These are phyloP conservation scores for Lachancea nothofagi DNA, from an alignment of 805 yeast species.

Conservation along the genomic window DNA sequence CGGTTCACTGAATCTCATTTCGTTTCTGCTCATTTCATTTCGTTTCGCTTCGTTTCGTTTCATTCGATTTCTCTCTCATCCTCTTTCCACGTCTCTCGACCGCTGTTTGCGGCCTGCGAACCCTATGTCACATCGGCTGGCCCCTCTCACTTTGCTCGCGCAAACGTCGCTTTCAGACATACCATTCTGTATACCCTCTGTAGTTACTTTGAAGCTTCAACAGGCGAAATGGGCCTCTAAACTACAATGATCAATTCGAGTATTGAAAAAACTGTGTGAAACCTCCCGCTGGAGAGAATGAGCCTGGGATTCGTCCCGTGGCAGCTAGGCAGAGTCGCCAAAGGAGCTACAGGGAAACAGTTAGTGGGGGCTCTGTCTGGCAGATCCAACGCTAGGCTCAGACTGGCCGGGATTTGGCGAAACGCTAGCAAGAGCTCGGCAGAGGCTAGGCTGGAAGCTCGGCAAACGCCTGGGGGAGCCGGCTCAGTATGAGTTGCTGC, in stretches of 20 bases:
- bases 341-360: too few relatives aligned
- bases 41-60: too few relatives aligned
- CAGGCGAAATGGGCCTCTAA: too few relatives aligned
- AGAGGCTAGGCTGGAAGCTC: constrained; percentile 1
- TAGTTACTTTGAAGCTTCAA: constrained; percentile 15
- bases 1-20: too few relatives aligned
- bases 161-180: constrained; percentile 14
- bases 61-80: too few relatives aligned
- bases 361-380: too few relatives aligned
- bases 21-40: too few relatives aligned
- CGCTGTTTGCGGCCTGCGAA: too few relatives aligned
- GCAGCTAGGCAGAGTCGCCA: background rate
- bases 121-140: background rate
- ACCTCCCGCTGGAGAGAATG: too few relatives aligned
- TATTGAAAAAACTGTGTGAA: constrained; percentile 3
- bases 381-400: background rate
- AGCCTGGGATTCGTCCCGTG: too few relatives aligned
- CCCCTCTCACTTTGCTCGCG: background rate
- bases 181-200: constrained; percentile 30
- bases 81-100: too few relatives aligned
- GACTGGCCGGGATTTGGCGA: background rate
- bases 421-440: background rate
- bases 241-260: constrained; percentile 1
- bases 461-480: background rate
- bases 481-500: too few relatives aligned